Evolutionary conservation across 345 rosid species (phyloP).

Genomic region (Ceriops tagal): DNA sequence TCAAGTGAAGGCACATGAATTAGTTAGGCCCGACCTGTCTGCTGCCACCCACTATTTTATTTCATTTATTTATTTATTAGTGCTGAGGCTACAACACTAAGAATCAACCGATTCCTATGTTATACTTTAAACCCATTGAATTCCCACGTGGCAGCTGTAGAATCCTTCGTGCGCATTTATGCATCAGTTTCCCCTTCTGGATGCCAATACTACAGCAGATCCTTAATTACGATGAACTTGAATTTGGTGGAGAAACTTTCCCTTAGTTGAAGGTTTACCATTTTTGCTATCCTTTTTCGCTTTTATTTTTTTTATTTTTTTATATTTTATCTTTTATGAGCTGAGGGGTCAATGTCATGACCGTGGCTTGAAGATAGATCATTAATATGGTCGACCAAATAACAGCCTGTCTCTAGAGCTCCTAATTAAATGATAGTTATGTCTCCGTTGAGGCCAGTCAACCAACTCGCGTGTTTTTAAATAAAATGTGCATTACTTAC

Average conservation of each 20-base stretch:
- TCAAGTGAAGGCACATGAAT: conserved; percentile 6
- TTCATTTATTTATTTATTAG: too few species aligned
- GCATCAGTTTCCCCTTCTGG: not conserved
- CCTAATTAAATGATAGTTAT: conserved; percentile 21
- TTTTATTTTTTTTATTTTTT: not conserved
- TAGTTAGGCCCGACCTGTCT: not conserved
- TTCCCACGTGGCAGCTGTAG: not conserved
- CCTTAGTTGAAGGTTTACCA: not conserved
- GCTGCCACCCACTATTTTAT: too few species aligned
- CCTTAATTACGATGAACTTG: not conserved
- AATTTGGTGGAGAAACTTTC: conserved; percentile 1
- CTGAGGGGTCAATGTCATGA: conserved; percentile 16
- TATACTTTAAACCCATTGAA: not conserved
- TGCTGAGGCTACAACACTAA: too few species aligned
- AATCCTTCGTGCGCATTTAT: not conserved
- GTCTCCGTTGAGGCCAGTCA: conserved; percentile 13
- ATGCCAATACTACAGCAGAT: not conserved
- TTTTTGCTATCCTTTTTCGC: too few species aligned
- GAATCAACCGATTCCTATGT: not conserved
- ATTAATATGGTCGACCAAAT: conserved; percentile 36
- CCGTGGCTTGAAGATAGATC: conserved; percentile 4
- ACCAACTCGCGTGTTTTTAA: conserved; percentile 5
- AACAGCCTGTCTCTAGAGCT: conserved; percentile 33
- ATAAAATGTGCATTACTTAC: conserved; percentile 2
- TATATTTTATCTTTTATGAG: not conserved